These are phyloP conservation scores for Citrus glauca DNA, from an alignment of 345 rosid genomes.

Conservation along the genomic window DNA sequence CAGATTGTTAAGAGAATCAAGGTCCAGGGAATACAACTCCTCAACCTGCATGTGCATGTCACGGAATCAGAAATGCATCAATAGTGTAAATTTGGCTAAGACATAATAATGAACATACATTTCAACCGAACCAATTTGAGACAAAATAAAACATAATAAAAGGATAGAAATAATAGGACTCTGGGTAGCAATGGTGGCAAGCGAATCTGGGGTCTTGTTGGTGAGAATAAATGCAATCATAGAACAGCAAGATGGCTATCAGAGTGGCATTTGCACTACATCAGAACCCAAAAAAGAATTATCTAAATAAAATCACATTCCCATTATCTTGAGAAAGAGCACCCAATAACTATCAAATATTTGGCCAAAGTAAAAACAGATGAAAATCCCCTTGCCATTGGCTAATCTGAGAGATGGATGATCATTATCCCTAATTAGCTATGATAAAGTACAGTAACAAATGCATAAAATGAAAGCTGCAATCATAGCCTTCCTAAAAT, in stretches of 20 bases:
- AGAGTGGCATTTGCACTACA: background rate
- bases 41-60: constrained; percentile 65
- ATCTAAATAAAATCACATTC: background rate
- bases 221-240: background rate
- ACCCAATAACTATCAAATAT: background rate
- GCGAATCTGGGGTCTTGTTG: background rate
- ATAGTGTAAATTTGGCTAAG: background rate
- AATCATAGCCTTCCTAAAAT: background rate
- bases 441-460: background rate
- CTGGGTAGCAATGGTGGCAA: background rate
- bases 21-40: constrained; percentile 88
- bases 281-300: background rate
- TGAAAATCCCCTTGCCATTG: background rate
- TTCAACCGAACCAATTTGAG: background rate
- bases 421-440: background rate
- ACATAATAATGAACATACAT: background rate
- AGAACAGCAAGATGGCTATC: background rate
- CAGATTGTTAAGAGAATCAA: constrained; percentile 78
- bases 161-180: background rate
- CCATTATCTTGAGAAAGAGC: background rate
- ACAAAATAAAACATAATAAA: background rate
- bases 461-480: background rate
- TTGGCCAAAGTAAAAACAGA: background rate
- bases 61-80: constrained; percentile 2
- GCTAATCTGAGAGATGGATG: background rate